Evolutionary conservation across 768 basidiomycete genomes (phyloP).

Genomic region (Fibroporia radiculosa): DNA sequence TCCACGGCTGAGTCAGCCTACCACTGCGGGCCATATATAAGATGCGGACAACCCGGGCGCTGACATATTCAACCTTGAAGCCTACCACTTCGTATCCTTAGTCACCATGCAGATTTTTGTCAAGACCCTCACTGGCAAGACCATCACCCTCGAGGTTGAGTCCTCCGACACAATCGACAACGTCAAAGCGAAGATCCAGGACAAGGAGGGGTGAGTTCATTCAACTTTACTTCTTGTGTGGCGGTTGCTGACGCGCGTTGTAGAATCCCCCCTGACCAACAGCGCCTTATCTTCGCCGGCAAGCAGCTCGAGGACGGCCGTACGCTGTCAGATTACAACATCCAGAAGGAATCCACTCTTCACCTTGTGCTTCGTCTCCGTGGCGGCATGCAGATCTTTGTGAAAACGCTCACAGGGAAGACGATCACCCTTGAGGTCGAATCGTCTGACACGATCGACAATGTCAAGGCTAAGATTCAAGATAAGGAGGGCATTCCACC

Average conservation of each 20-base stretch:
- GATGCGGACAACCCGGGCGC: not conserved
- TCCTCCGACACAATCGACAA: slow-evolving; percentile 92
- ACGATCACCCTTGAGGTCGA: slow-evolving; percentile 87
- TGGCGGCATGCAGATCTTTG: slow-evolving; percentile 78
- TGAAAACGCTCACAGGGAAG: slow-evolving; percentile 86
- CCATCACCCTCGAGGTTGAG: slow-evolving; percentile 89
- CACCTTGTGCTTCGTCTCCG: slow-evolving; percentile 48
- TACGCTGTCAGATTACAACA: slow-evolving; percentile 75
- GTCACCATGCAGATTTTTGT: slow-evolving; percentile 43
- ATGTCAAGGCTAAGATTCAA: slow-evolving; percentile 78
- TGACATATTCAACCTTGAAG: not conserved
- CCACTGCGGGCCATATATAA: no score
- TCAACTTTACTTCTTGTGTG: slow-evolving; percentile 29
- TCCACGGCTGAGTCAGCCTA: slow-evolving; percentile 14
- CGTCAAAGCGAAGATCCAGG: slow-evolving; percentile 79
- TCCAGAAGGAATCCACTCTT: slow-evolving; percentile 74
- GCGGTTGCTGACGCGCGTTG: slow-evolving; percentile 76
- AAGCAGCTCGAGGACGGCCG: slow-evolving; percentile 83
- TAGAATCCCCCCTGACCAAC: slow-evolving; percentile 78
- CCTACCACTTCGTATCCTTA: slow-evolving; percentile 1
- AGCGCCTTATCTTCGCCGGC: slow-evolving; percentile 79
- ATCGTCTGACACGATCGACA: slow-evolving; percentile 70
- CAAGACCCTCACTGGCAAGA: slow-evolving; percentile 72
- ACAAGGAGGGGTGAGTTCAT: slow-evolving; percentile 66
- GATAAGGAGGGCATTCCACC: slow-evolving; percentile 85